These are phyloP conservation scores for Auriculariales sp. DNA, from an alignment of 768 basidiomycete species.

Conservation along the genomic window DNA sequence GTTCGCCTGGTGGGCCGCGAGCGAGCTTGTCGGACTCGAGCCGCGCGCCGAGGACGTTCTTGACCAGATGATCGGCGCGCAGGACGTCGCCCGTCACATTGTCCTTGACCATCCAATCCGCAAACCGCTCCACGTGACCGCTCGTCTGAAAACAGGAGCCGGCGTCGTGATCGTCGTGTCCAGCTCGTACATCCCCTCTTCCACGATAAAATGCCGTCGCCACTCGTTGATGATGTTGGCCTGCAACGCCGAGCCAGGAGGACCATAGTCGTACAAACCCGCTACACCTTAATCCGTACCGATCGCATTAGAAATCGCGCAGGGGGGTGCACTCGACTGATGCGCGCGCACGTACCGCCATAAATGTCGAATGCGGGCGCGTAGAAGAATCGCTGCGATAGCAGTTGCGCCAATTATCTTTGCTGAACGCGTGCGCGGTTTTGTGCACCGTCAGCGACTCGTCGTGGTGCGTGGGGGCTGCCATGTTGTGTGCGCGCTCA, in stretches of 20 bases:
- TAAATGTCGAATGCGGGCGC: conserved; percentile 99
- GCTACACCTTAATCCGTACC: too few relatives aligned
- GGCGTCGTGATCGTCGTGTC: conserved; percentile 98
- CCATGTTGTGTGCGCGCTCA: too few relatives aligned
- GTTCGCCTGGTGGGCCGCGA: conserved; percentile 38
- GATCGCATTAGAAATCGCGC: too few relatives aligned
- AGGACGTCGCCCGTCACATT: conserved; percentile 89
- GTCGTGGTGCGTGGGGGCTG: conserved; percentile 6
- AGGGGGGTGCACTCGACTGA: too few relatives aligned
- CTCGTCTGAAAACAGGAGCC: conserved; percentile 85
- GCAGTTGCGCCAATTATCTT: conserved; percentile 69
- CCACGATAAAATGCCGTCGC: conserved; percentile 96
- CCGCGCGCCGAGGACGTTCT: conserved; percentile 79
- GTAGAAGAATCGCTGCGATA: conserved; percentile 91
- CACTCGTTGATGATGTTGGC: conserved; percentile 95
- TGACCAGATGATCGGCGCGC: conserved; percentile 92
- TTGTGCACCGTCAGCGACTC: conserved; percentile 45
- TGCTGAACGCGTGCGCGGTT: conserved; percentile 77
- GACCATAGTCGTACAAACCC: conserved; percentile 97
- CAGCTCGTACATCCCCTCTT: conserved; percentile 96
- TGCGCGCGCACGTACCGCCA: conserved; percentile 66
- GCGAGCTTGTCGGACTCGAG: conserved; percentile 86
- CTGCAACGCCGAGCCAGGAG: conserved; percentile 87
- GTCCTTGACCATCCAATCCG: conserved; percentile 99
- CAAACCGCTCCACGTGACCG: conserved; percentile 94